These are phyloP conservation scores for Russula sp. DNA, from an alignment of 768 basidiomycete species.

Conservation along the genomic window DNA sequence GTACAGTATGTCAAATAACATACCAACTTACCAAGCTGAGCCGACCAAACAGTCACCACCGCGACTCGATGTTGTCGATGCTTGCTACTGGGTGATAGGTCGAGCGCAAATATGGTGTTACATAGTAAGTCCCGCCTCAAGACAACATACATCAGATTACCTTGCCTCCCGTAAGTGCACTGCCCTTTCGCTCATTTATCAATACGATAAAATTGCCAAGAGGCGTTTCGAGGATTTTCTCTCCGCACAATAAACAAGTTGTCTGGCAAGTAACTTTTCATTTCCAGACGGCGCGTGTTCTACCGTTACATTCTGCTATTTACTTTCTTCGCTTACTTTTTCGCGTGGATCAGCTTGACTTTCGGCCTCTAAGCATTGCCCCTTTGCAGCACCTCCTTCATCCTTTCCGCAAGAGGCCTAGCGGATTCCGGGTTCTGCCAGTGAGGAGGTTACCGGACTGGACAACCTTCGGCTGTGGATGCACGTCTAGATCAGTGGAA, in stretches of 20 bases:
- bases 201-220: background rate
- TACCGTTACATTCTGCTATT: background rate
- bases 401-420: constrained; percentile 50
- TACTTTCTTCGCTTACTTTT: background rate
- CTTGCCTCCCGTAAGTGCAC: background rate
- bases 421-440: constrained; percentile 80
- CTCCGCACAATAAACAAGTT: too few relatives aligned
- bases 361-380: background rate
- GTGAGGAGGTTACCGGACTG: constrained; percentile 60
- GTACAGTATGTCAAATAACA: background rate
- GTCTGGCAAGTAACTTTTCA: background rate
- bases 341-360: too few relatives aligned
- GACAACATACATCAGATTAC: background rate
- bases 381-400: constrained; percentile 49
- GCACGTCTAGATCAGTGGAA: background rate
- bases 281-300: background rate
- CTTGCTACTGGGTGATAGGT: background rate
- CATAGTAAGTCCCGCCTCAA: too few relatives aligned
- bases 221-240: background rate
- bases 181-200: too few relatives aligned
- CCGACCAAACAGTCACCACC: background rate
- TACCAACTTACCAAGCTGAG: background rate
- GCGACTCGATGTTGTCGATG: background rate
- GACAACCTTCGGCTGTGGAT: constrained; percentile 46
- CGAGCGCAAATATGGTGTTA: background rate